A percentile compares a stretch with the other conserved stretches of the same genome.
These are phyloP conservation scores for Lentinula aciculospora DNA, from an alignment of 768 basidiomycete species.

Conservation along the genomic window DNA sequence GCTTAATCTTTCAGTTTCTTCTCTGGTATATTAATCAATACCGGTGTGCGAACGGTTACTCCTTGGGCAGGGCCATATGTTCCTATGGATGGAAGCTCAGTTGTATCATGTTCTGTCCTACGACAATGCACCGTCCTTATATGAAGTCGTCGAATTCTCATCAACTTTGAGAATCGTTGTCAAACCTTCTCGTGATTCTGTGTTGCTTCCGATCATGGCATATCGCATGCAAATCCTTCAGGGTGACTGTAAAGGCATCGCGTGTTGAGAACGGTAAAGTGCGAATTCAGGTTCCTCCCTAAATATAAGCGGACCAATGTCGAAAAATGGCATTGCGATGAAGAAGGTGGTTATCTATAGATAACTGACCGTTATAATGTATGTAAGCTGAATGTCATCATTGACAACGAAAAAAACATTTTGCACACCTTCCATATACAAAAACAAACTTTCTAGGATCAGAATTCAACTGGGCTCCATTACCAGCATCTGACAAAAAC, in stretches of 20 bases:
- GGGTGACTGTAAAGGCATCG: background rate
- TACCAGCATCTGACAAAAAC: background rate
- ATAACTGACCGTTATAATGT: too few species aligned
- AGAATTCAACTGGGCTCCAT: conserved; percentile 12
- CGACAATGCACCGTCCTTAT: background rate
- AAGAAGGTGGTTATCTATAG: conserved; percentile 5
- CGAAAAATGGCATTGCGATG: conserved; percentile 5
- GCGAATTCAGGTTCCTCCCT: background rate
- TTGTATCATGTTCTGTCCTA: background rate
- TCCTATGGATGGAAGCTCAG: background rate
- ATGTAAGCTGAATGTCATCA: too few species aligned
- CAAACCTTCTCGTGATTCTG: background rate
- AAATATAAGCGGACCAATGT: conserved; percentile 5
- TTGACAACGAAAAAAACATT: background rate
- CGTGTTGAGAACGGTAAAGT: background rate
- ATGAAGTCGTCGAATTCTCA: background rate
- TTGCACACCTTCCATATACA: conserved; percentile 18
- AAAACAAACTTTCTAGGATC: conserved; percentile 11
- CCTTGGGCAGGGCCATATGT: background rate
- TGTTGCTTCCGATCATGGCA: background rate
- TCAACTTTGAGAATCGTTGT: background rate
- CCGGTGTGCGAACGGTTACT: background rate
- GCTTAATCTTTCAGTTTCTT: background rate
- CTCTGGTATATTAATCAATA: background rate
- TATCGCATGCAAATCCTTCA: background rate